Evolutionary conservation across 75 land plant species (phyloP), one percentile per base, ranked within the genome.

Genomic region (Gnetum montanum): DNA sequence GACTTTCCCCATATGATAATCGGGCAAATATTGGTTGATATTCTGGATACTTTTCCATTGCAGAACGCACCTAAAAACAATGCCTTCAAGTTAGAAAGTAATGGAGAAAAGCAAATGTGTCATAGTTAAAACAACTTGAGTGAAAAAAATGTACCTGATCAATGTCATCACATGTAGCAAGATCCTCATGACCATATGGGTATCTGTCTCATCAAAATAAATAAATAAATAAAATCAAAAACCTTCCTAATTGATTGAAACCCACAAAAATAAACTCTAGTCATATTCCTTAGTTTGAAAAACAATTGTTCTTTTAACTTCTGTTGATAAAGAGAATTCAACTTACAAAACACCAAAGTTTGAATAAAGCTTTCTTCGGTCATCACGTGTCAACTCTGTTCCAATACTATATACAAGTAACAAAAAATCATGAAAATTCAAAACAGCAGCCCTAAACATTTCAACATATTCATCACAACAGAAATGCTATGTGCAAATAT

Each of bases 151-250:
- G 8, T 58, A 93, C 98, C 95, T 84, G 89, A 57, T 93, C 98
- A 57, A 82, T 67, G 57, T 93, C 98, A 57, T 93, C 98, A 71
- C 86, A 82, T 31, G 85, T 60, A 68, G 94, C 90, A 65, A 93
- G 82, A 49, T 93, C 98, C 60, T 93, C 98, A 64, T 88, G 98
- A 6, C 98, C 98, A 67, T 93, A 93, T 8, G 98, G 98, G 59
- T 85, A 80, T 45, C 98, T 93, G 66, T 23, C 29, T 27, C 62
- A 24, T n/a, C 69, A 15, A 30, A 34, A 8, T 19, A 54, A 12
- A n/a, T 48, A 48, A 8, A 6, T 48, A 40, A 40, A 40, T 40
- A 8, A 59, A 6, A 40, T 13, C 8, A 0, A 3, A 10, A 3
- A 40, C 37, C 24, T 16, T 15, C 1, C 4, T 28, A 31, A 63